Evolutionary conservation across 164 flowering plant genomes (phyloP), one percentile per base, ranked within the genome.

Genomic region (Dillenia turbinata): DNA sequence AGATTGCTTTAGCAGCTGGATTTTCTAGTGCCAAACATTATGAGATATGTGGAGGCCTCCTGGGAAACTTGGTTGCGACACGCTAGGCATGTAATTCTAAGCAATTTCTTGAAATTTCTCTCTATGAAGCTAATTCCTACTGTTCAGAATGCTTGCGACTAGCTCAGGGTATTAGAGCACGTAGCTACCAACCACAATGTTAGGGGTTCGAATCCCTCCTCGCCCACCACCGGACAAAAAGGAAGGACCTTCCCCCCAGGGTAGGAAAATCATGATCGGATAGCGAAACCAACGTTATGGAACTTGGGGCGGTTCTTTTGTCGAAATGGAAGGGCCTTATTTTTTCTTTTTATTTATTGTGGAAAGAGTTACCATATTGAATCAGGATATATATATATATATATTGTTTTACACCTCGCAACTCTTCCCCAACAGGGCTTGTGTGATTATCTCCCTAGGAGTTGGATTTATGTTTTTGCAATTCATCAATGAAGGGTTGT

Each of bases 11-110:
- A 61, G 85, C 80, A 59, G 77, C 71, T n/a, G 97, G 97, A 55
- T 93, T 90, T 79, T 80, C 87, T n/a, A 56, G 44, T 40, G 92
- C 86, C 65, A 85, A 69, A 61, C 85, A 83, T 73, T 87, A 78
- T 57, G 92, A 87, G 76, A 77, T 87, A 62, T 80, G 81, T 66
- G 91, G 86, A 69, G 95, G 96, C 64, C 80, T 89, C 57, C 84
- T 89, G 95, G 98, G 98, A 8, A 86, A 75, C 73, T 73, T 93
- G 49, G 95, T 93, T 14, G 95, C 90, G 48, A 83, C 75, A 5
- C 76, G 83, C n/a, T 89, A 81, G 71, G 40, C 40, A 33, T 33
- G 7, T 33, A 33, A 33, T 33, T 33, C 40, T 33, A 33, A 33
- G 7, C 40, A 33, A 33, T 33, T 33, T 33, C 40, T 33, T 33